These are phyloP conservation scores for Fusarium falciforme DNA, from an alignment of 2,329 filamentous ascomycete species.

Conservation along the genomic window DNA sequence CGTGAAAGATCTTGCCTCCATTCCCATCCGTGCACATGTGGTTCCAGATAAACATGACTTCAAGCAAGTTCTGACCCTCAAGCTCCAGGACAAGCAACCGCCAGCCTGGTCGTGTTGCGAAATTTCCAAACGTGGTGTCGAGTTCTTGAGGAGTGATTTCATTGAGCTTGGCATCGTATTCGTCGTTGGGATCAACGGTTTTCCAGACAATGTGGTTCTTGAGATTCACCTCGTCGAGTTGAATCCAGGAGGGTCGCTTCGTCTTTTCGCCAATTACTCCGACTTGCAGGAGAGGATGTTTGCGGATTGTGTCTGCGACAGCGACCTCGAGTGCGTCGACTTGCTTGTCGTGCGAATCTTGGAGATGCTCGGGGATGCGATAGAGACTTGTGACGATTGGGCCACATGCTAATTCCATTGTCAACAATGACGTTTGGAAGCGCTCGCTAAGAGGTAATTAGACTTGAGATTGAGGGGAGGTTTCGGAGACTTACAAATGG, in stretches of 20 bases:
- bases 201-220: neutral
- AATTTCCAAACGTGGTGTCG: neutral
- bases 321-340: neutral
- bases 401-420: neutral
- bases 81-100: neutral
- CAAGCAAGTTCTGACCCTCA: neutral
- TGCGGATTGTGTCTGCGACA: neutral
- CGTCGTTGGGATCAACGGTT: neutral
- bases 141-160: neutral
- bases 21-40: conserved; percentile 18
- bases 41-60: conserved; percentile 23
- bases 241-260: neutral
- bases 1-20: conserved; percentile 25
- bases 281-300: neutral
- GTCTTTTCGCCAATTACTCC: neutral
- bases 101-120: neutral
- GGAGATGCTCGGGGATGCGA: neutral
- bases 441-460: neutral
- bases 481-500: neutral
- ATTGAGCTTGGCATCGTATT: neutral
- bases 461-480: neutral
- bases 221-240: neutral
- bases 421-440: neutral
- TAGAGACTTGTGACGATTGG: neutral
- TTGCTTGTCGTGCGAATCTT: neutral